Base-by-base conservation (phyloP, 2,329 filamentous ascomycete genomes). In the Aureobasidium sp. region DNA sequence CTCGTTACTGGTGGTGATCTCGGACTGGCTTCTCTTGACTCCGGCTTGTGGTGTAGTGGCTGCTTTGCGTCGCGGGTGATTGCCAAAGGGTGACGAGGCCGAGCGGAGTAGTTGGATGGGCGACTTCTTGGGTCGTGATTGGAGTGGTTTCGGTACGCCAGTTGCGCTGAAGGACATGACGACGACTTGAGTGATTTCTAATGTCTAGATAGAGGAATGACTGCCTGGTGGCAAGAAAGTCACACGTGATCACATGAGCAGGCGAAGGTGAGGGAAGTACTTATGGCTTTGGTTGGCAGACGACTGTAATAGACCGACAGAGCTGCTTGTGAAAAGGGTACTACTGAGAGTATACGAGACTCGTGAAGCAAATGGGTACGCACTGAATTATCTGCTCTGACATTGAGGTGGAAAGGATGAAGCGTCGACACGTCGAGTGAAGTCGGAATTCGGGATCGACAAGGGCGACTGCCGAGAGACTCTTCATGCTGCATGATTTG, bases 61-160 rank as follows among this genome's bases (percentile, higher is more conserved):
- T 12, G 69, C 66, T 64, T 75, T 75, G 27, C 74, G 74, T 15
- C 74, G 73, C 27, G 72, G 68, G 57, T 66, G 70, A 17, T 68
- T 63, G 40, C 68, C 64, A 15, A 73, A 74, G 0, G 72, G 70
- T 11, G 74, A 74, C 1, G 73, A 72, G 1, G 69, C 67, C 14
- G 69, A 66, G 27, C 63, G 58, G 31, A 61, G 60, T 24, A 63
- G 49, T 48, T 58, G 54, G 15, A 65, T 62, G 1, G 64, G 64
- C 42, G 65, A 65, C 22, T 66, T 63, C 39, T 64, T 65, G 19
- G 63, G 63, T 42, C 63, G 61, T 19, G 64, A 64, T 57, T 65
- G 64, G 17, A 65, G 62, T 31, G 64, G 60, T 22, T 60, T 50
- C 5, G 53, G 58, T 7, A 57, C 64, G 29, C 64, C 64, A n/a